A percentile compares a stretch with the other conserved stretches of the same genome.
These are phyloP conservation scores for Kazachstania taianensis DNA, from an alignment of 805 yeast species.

Conservation along the genomic window DNA sequence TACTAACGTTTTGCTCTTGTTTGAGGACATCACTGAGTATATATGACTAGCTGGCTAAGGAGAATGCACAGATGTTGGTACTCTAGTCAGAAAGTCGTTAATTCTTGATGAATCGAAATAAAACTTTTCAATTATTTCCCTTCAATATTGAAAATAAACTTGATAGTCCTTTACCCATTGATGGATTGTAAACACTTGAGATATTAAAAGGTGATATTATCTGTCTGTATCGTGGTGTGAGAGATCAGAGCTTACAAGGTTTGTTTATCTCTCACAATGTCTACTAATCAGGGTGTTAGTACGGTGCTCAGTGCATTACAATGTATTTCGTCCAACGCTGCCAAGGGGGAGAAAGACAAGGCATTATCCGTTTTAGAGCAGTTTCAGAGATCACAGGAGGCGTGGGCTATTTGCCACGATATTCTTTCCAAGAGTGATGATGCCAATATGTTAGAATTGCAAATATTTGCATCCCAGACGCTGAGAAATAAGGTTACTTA, in stretches of 20 bases:
- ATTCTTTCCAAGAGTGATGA: slow-evolving; percentile 32
- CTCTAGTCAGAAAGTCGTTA: too few relatives aligned
- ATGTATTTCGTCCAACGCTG: slow-evolving; percentile 23
- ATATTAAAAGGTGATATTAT: too few relatives aligned
- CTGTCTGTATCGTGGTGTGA: background rate
- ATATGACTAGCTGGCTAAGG: too few relatives aligned
- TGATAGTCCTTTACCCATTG: too few relatives aligned
- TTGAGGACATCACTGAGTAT: too few relatives aligned
- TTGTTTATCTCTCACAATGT: background rate
- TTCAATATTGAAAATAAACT: background rate
- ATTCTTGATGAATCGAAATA: too few relatives aligned
- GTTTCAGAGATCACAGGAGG: slow-evolving; percentile 73
- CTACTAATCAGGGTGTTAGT: background rate
- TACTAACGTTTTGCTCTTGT: too few relatives aligned
- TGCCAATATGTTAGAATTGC: slow-evolving; percentile 41
- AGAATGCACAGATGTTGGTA: too few relatives aligned
- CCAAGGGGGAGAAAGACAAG: slow-evolving; percentile 29
- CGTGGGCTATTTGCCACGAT: slow-evolving; percentile 66
- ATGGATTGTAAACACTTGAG: too few relatives aligned
- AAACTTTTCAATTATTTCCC: too few relatives aligned
- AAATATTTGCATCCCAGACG: slow-evolving; percentile 86
- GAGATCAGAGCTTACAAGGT: background rate
- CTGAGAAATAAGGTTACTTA: slow-evolving; percentile 73
- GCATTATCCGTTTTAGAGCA: slow-evolving; percentile 53
- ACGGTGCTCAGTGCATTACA: slow-evolving; percentile 14